phyloP scores from a whole-genome alignment of 78 protist species.

The Tieghemostelium lacteum region DNA sequence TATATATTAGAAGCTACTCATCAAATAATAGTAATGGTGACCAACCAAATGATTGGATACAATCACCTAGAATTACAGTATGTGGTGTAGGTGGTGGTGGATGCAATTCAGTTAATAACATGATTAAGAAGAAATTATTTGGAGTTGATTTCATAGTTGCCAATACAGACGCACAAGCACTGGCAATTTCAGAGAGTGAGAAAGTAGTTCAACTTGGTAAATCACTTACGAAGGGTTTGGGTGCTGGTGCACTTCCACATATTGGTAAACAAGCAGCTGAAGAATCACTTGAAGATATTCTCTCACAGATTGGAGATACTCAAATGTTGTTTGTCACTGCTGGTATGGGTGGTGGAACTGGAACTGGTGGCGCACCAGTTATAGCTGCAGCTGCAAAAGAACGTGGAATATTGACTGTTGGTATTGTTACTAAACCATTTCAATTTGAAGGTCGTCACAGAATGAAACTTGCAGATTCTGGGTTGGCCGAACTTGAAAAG shows the following conservation, averaged over 20 bases:
- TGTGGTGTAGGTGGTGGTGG: conserved; percentile 91
- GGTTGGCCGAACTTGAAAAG: conserved; percentile 74
- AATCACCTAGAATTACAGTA: conserved; percentile 69
- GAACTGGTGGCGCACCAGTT: conserved; percentile 93
- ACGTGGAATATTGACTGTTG: conserved; percentile 83
- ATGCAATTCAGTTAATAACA: conserved; percentile 87
- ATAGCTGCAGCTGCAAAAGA: conserved; percentile 76
- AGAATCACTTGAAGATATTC: conserved; percentile 76
- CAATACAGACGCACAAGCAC: conserved; percentile 93
- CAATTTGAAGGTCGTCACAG: conserved; percentile 85
- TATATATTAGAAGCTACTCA: conserved; percentile 30
- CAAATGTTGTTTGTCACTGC: conserved; percentile 92
- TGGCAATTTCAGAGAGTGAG: conserved; percentile 58
- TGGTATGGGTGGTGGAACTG: conserved; percentile 95
- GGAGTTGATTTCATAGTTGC: conserved; percentile 85
- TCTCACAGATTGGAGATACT: conserved; percentile 60
- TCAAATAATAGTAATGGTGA: background rate
- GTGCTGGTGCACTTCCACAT: conserved; percentile 90
- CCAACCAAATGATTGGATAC: conserved; percentile 42
- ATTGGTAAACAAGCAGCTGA: conserved; percentile 85
- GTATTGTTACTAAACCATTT: conserved; percentile 87
- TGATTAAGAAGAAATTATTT: conserved; percentile 65
- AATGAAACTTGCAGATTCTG: conserved; percentile 75
- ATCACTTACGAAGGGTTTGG: conserved; percentile 82
- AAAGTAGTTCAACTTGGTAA: conserved; percentile 84